Base-by-base conservation (phyloP, 106 monocot genomes). In the Dendrobium officinale region DNA sequence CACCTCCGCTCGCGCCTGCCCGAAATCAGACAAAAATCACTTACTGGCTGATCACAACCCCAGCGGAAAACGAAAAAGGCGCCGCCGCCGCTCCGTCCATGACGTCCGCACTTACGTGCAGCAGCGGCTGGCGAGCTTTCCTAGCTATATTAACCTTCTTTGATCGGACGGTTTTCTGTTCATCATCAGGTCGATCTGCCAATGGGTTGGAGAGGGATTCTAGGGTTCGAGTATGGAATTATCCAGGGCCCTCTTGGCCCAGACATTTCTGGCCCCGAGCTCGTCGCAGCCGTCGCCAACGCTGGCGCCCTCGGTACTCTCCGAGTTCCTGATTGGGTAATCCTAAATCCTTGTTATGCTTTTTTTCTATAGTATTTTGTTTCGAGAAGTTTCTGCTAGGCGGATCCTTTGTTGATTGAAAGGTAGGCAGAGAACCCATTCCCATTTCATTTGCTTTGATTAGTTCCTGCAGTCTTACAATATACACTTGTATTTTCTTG, bases 241-340 rank as follows among this genome's bases (percentile, higher is more conserved):
- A 85, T 93, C n/a, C 93, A 93, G 84, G 93, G 80, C 2, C 89
- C 93, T 13, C 91, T 93, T n/a, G 93, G 93, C 4, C 93, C 93
- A 61, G 93, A 93, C 84, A 91, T 92, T 67, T 93, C 93, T 41
- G 88, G 93, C 59, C 91, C 93, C 26, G 89, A 93, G 47, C 91
- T 93, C 80, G 91, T 85, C 75, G 89, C 93, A n/a, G 89, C 93
- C 79, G 93, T 93, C 22, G 89, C 93, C 59, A 91, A 93, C 61
- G 89, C 93, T 68, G 93, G 93, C 31, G 89, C 81, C 66, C 85
- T 93, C 75, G 91, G 89, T 3, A 70, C 88, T 75, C 91, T 93
- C 59, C 84, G 89, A 72, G 86, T 84, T 11, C 91, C 93, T 16
- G 93, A 93, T 42, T 91, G 93, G 93, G 93, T 93, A 85, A 72